These are phyloP conservation scores for Fusarium sp. DNA, from an alignment of 2,329 filamentous ascomycete species.

Conservation along the genomic window DNA sequence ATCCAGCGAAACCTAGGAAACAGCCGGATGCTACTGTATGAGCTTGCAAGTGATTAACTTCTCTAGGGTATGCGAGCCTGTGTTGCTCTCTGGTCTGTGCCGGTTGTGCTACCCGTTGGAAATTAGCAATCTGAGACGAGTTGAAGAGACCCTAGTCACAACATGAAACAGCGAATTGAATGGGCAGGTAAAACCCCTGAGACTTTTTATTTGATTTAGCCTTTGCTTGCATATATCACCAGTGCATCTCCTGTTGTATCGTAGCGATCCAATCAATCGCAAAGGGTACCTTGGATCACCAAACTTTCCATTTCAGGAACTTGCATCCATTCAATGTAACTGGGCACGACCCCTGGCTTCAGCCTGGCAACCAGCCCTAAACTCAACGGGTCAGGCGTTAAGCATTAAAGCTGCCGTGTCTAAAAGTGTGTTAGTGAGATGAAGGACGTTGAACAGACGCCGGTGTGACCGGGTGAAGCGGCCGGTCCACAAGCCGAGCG, in stretches of 20 bases:
- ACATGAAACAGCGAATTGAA: conserved; percentile 43
- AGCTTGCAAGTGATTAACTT: background rate
- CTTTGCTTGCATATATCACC: conserved; percentile 10
- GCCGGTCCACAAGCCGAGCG: conserved; percentile 18
- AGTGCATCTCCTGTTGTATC: background rate
- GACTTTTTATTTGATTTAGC: no score
- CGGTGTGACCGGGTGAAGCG: conserved; percentile 1
- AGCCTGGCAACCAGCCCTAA: conserved; percentile 34
- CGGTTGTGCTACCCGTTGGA: conserved; percentile 27
- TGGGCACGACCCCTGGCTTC: conserved; percentile 8
- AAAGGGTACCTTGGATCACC: conserved; percentile 5
- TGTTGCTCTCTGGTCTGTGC: conserved; percentile 20
- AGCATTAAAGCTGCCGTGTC: conserved; percentile 9
- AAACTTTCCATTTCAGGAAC: conserved; percentile 18
- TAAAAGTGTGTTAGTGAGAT: conserved; percentile 24
- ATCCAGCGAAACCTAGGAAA: conserved; percentile 10
- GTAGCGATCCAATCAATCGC: conserved; percentile 11
- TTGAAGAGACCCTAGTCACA: conserved; percentile 30
- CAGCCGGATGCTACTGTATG: background rate
- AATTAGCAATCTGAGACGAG: conserved; percentile 49
- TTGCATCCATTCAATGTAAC: conserved; percentile 1
- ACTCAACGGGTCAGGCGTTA: conserved; percentile 3
- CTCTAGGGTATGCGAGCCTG: conserved; percentile 23
- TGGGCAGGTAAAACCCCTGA: conserved; percentile 27
- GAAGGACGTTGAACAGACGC: conserved; percentile 26